Percentiles rank a stretch among this genome's conserved stretches.
Conservation (phyloP, 2,329 filamentous ascomycete species). For the Eutypa lata region DNA sequence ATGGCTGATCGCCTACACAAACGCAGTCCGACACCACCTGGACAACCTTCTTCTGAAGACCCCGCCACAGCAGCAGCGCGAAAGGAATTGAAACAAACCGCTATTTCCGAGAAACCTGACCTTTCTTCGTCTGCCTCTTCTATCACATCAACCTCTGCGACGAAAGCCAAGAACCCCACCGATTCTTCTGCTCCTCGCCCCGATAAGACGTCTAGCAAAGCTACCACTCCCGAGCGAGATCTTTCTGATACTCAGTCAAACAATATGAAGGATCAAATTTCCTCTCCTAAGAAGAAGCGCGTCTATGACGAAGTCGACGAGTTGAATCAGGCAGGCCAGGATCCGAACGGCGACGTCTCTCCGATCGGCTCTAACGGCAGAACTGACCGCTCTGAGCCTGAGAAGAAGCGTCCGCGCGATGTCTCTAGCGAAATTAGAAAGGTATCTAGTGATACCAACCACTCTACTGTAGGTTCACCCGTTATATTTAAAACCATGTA, state of each 20-base stretch:
- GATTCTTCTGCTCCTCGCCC: too few species aligned
- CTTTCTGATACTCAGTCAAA: constrained; percentile 26
- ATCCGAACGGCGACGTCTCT: constrained; percentile 32
- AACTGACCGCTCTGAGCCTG: constrained; percentile 55
- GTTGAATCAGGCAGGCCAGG: constrained; percentile 35
- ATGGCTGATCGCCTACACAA: constrained; percentile 8
- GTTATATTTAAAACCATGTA: not conserved
- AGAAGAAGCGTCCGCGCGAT: constrained; percentile 64
- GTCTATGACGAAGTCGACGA: constrained; percentile 57
- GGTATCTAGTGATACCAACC: constrained; percentile 18
- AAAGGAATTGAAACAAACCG: constrained; percentile 62
- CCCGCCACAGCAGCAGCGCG: constrained; percentile 61
- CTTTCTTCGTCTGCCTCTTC: constrained; percentile 17
- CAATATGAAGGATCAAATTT: constrained; percentile 46
- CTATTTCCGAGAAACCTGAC: constrained; percentile 51
- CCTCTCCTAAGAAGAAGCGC: constrained; percentile 66
- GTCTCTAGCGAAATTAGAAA: constrained; percentile 36
- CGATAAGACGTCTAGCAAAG: constrained; percentile 13
- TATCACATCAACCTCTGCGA: constrained; percentile 21
- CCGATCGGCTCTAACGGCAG: constrained; percentile 43
- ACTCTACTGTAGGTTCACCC: constrained; percentile 28
- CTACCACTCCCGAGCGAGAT: constrained; percentile 14
- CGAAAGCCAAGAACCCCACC: constrained; percentile 19
- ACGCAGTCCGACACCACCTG: constrained; percentile 25
- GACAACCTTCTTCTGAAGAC: constrained; percentile 43